A percentile compares a stretch with the other conserved stretches of the same genome.
Conservation (phyloP, 2,329 filamentous ascomycete species). For the Cordyceps fumosorosea region DNA sequence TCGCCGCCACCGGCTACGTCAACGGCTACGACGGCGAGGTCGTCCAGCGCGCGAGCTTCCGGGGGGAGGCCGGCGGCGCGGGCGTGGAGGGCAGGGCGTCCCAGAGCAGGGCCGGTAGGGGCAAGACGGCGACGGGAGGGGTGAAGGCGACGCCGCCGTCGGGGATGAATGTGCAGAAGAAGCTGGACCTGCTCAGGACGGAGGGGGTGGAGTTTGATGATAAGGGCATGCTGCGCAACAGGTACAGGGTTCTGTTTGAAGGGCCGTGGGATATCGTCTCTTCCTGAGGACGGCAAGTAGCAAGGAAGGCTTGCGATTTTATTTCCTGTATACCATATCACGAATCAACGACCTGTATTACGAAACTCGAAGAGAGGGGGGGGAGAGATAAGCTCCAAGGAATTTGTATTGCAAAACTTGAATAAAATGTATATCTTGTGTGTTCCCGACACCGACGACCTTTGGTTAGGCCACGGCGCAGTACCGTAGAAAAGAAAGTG, state of each 20-base stretch:
- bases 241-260: slow-evolving; percentile 10
- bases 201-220: slow-evolving; percentile 11
- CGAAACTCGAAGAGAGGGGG: neutral
- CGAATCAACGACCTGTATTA: neutral
- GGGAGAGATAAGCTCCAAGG: no score
- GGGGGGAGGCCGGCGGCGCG: neutral
- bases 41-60: neutral
- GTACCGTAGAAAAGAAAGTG: neutral
- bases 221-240: slow-evolving; percentile 11
- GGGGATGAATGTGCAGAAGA: slow-evolving; percentile 10
- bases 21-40: slow-evolving; percentile 14
- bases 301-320: neutral
- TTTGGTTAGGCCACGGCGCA: neutral
- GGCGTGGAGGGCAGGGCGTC: neutral
- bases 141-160: slow-evolving; percentile 8
- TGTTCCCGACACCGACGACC: neutral
- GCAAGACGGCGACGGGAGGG: slow-evolving; percentile 1
- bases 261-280: slow-evolving; percentile 6
- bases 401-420: neutral
- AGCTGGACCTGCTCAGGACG: slow-evolving; percentile 5
- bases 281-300: neutral
- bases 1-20: slow-evolving; percentile 12
- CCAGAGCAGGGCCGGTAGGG: slow-evolving; percentile 7
- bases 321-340: neutral
- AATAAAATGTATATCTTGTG: neutral